Base-by-base conservation (phyloP, 164 flowering plant species). In the Vitis riparia region DNA sequence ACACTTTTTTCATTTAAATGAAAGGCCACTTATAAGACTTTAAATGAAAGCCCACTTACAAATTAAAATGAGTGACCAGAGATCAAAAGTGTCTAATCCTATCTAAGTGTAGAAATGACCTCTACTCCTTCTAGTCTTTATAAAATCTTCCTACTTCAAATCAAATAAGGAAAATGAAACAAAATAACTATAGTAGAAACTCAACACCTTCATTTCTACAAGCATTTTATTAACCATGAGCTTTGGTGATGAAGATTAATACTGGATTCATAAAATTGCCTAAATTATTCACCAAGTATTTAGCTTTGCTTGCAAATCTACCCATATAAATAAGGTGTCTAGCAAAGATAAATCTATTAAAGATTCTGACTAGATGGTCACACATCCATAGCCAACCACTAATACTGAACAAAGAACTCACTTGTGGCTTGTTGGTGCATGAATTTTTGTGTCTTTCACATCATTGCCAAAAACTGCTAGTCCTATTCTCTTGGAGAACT, bases 391-490 rank as follows among this genome's bases (percentile, higher is more conserved):
- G 27, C 27, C 27, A 55, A 71, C 15, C 52, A 23, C n/a, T 32
- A 14, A 23, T 1, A 23, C 27, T 14, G 9, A 1, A 27, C 16
- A 65, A 68, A 13, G 23, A 7, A 32, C 11, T 55, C 68, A 88
- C 99, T 94, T 95, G 98, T 13, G 99, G 99, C 78, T 98, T 85
- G 80, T 92, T 93, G 15, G 92, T 1, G 82, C 82, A 71, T 98
- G 98, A 68, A 95, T 95, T 13, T 78, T 79, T 44, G 99, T 90
- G 69, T 90, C 91, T 75, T 90, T 91, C 57, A 84, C 99, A 84
- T 93, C 98, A 84, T 91, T 93, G 12, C 99, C 99, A 81, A 95
- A 95, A 63, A 93, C 94, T 66, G 97, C 98, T 37, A 93, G 61
- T 48, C 99, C 99, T 70, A 91, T 89, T 68, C 96, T 95, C 84